Evolutionary conservation across 192 early-diverging fungal genomes (phyloP).

Genomic region (Podila epigama): DNA sequence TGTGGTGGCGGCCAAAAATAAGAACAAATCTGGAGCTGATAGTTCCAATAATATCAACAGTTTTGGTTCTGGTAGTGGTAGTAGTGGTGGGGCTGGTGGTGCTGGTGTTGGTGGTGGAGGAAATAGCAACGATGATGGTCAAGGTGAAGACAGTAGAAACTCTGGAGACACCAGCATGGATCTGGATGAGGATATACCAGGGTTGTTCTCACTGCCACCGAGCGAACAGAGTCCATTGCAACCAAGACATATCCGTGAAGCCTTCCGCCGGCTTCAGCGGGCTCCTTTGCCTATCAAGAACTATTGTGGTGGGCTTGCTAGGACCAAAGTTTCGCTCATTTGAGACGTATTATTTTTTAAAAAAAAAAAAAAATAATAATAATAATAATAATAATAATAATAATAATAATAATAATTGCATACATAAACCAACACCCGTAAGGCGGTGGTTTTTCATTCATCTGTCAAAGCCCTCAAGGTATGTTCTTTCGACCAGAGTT

Average conservation of each 20-base stretch:
- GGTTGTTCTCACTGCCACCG: slow-evolving; percentile 82
- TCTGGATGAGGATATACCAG: slow-evolving; percentile 51
- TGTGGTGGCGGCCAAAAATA: slow-evolving; percentile 39
- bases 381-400: no score
- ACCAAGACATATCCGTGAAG: slow-evolving; percentile 92
- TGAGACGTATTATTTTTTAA: slow-evolving; percentile 15
- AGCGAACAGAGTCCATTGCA: slow-evolving; percentile 83
- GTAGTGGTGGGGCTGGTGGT: slow-evolving; percentile 4
- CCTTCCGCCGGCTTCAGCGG: slow-evolving; percentile 84
- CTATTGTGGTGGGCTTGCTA: slow-evolving; percentile 76
- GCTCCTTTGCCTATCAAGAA: slow-evolving; percentile 77
- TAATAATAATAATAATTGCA: no score
- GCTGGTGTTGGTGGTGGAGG: slow-evolving; percentile 14
- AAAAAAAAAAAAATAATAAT: not conserved
- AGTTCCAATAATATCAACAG: no score
- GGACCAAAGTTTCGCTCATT: slow-evolving; percentile 78
- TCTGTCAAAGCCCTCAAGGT: no score
- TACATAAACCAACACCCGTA: no score
- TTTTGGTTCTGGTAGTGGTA: slow-evolving; percentile 8
- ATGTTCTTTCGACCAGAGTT: no score
- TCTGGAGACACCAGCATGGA: slow-evolving; percentile 34
- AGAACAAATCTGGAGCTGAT: slow-evolving; percentile 3
- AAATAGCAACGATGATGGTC: slow-evolving; percentile 2
- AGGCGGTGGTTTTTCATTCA: no score
- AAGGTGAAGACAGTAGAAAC: slow-evolving; percentile 1